Conservation (phyloP, 306 rosid species). For the Begonia fuchsioides region DNA sequence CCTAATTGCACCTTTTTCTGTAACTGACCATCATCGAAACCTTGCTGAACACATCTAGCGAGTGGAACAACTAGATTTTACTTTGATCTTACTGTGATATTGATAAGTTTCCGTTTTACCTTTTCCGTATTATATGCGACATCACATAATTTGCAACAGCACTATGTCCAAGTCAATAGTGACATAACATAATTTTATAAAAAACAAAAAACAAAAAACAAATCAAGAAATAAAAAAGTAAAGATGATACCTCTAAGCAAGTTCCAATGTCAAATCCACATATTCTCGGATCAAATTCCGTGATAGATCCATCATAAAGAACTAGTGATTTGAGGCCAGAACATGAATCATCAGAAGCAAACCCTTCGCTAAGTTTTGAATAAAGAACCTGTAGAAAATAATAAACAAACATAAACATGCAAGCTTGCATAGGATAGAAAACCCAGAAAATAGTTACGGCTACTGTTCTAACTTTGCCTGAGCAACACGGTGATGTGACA, state of each 20-base stretch:
- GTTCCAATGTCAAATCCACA: slow-evolving; percentile 83
- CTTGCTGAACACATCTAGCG: too few relatives aligned
- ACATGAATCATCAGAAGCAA: slow-evolving; percentile 17
- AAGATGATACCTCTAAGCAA: slow-evolving; percentile 76
- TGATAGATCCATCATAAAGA: slow-evolving; percentile 86
- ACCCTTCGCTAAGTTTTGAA: slow-evolving; percentile 44
- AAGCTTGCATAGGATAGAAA: background rate
- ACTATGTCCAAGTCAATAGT: too few relatives aligned
- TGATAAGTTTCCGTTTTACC: too few relatives aligned
- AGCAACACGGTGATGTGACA: background rate
- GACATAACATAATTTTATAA: too few relatives aligned
- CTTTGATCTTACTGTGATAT: too few relatives aligned
- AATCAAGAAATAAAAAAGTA: background rate
- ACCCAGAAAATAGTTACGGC: background rate
- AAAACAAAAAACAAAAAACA: too few relatives aligned
- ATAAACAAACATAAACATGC: background rate
- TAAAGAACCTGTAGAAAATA: slow-evolving; percentile 59
- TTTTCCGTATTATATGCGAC: too few relatives aligned
- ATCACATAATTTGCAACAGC: too few relatives aligned
- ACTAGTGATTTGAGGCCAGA: slow-evolving; percentile 35
- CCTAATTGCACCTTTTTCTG: too few relatives aligned
- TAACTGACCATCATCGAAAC: too few relatives aligned
- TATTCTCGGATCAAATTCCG: slow-evolving; percentile 49
- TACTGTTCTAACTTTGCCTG: background rate
- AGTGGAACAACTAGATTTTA: too few relatives aligned